Percentiles rank a stretch among this genome's conserved stretches.
Conservation (phyloP, 352 stramenopile species). For the Globisporangium parvum region DNA sequence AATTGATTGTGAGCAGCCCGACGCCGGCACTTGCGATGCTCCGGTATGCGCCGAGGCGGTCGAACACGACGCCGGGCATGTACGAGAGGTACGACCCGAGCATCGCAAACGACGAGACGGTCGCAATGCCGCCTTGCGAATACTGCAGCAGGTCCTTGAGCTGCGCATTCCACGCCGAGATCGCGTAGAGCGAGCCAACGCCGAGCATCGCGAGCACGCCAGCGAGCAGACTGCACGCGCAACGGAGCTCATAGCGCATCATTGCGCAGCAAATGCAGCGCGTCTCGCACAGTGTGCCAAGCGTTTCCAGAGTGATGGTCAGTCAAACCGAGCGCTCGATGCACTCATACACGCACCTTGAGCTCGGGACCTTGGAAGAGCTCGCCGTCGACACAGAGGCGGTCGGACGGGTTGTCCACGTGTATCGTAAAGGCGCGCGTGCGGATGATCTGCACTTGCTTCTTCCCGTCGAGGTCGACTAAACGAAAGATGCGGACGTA, state of each 20-base stretch:
- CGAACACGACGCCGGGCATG: constrained; percentile 64
- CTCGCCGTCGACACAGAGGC: constrained; percentile 62
- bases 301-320: too few relatives aligned
- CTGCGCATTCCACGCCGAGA: constrained; percentile 80
- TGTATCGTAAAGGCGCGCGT: constrained; percentile 51
- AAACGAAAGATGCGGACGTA: too few relatives aligned
- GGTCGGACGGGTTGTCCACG: constrained; percentile 24
- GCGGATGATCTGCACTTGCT: constrained; percentile 42
- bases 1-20: constrained; percentile 30
- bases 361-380: constrained; percentile 39
- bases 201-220: constrained; percentile 65
- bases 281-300: background rate
- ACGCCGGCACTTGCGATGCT: constrained; percentile 47
- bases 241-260: constrained; percentile 17
- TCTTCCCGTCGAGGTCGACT: too few relatives aligned
- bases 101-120: constrained; percentile 66
- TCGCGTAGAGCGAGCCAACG: constrained; percentile 70
- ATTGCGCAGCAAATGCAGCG: background rate
- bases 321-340: too few relatives aligned
- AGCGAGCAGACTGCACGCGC: constrained; percentile 39
- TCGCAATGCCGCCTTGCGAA: constrained; percentile 68
- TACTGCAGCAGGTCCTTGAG: constrained; percentile 73
- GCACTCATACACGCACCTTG: too few relatives aligned
- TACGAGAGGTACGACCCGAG: constrained; percentile 77
- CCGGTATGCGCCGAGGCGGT: constrained; percentile 52